phyloP scores from a whole-genome alignment of 345 rosid species.

The Salix brachista region DNA sequence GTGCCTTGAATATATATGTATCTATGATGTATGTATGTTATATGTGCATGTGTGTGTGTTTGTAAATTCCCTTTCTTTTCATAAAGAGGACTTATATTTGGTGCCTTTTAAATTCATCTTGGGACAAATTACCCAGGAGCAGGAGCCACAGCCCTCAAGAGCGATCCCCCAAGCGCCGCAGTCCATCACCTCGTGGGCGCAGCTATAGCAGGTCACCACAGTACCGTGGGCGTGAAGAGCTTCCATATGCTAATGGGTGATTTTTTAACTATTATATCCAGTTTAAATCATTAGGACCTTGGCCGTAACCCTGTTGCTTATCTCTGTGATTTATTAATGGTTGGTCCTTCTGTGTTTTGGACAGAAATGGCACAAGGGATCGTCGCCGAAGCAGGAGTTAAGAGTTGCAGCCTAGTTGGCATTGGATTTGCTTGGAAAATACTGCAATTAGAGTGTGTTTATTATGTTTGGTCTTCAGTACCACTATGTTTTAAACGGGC shows the following conservation, averaged over 20 bases:
- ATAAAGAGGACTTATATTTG: not conserved
- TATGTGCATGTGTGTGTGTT: not conserved
- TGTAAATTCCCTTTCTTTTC: not conserved
- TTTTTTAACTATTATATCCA: conserved; percentile 7
- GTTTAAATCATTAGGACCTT: not conserved
- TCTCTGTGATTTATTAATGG: not conserved
- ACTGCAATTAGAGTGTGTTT: conserved; percentile 49
- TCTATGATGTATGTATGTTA: not conserved
- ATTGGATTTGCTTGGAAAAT: conserved; percentile 21
- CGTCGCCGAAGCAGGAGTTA: conserved; percentile 93
- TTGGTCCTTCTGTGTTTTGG: conserved; percentile 13
- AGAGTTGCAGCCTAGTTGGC: conserved; percentile 22
- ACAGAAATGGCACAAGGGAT: conserved; percentile 79
- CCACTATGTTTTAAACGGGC: conserved; percentile 59
- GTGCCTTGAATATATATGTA: not conserved
- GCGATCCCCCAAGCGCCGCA: conserved; percentile 70
- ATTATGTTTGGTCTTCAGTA: conserved; percentile 58
- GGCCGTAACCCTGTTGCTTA: not conserved
- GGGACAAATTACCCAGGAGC: conserved; percentile 12
- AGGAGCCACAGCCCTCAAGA: conserved; percentile 93
- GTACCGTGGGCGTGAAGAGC: conserved; percentile 72
- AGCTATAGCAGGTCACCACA: conserved; percentile 88
- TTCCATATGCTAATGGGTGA: conserved; percentile 90
- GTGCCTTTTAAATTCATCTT: not conserved
- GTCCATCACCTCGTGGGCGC: conserved; percentile 84